A percentile compares a stretch with the other conserved stretches of the same genome.
These are phyloP conservation scores for Solanum sejunctum DNA, from an alignment of 257 asterid species.

Conservation along the genomic window DNA sequence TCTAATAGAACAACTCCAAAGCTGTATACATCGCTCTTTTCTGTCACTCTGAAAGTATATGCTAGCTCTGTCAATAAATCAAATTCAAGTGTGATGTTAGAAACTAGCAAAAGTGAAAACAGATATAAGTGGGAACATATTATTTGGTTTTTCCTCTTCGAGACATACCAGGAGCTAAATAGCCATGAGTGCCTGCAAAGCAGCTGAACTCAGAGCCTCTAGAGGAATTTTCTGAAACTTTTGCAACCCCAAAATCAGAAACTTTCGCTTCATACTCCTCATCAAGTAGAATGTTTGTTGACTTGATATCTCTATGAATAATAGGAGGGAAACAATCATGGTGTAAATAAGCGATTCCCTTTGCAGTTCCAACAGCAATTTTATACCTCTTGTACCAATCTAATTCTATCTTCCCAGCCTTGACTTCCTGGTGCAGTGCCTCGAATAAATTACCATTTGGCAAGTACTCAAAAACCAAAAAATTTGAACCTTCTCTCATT, in stretches of 20 bases:
- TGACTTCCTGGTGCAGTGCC: neutral
- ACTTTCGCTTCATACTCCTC: neutral
- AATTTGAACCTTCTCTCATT: neutral
- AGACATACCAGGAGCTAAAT: neutral
- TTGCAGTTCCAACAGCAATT: constrained; percentile 1
- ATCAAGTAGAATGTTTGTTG: constrained; percentile 5
- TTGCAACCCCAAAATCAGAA: constrained; percentile 4
- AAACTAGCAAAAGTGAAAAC: neutral
- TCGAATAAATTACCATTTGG: constrained; percentile 4
- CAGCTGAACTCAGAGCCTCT: neutral
- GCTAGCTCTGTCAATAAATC: neutral
- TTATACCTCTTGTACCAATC: constrained; percentile 1
- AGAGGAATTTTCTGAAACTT: neutral
- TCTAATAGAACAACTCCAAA: constrained; percentile 9
- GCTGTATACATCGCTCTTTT: constrained; percentile 7
- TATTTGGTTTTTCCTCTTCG: neutral
- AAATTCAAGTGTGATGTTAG: neutral
- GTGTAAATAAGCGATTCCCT: constrained; percentile 1
- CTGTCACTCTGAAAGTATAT: constrained; percentile 4
- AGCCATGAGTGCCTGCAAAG: neutral
- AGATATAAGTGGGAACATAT: neutral
- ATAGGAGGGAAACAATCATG: neutral
- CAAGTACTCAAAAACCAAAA: constrained; percentile 1
- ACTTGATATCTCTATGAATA: constrained; percentile 2
- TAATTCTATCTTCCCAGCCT: neutral